These are phyloP conservation scores for Zasmidium cellare DNA, from an alignment of 2,329 filamentous ascomycete species.

Conservation along the genomic window DNA sequence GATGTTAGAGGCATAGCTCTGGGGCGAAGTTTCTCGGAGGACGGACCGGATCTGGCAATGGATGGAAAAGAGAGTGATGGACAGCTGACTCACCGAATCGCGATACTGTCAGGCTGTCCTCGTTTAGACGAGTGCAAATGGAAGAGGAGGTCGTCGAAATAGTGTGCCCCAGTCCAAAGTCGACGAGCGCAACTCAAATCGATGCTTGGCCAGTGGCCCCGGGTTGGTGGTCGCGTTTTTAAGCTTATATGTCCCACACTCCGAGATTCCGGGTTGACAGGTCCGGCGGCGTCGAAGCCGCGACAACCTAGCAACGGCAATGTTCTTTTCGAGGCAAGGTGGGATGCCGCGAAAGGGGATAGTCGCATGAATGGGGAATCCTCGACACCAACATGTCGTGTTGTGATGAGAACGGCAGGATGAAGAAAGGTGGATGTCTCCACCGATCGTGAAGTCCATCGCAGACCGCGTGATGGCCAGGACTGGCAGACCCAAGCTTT, in stretches of 20 bases:
- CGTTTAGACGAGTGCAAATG: not conserved
- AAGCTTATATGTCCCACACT: not conserved
- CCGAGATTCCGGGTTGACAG: slow-evolving; percentile 2
- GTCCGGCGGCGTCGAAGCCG: slow-evolving; percentile 1
- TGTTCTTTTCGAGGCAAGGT: not conserved
- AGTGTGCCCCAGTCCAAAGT: too few species aligned
- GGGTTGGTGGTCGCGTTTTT: not conserved
- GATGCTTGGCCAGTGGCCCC: not conserved
- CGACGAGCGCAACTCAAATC: not conserved
- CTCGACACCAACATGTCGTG: not conserved
- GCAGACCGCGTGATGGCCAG: too few species aligned
- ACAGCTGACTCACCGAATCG: not conserved
- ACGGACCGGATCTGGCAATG: not conserved
- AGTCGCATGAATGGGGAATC: not conserved
- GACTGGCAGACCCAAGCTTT: not conserved
- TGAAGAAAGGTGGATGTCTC: not conserved
- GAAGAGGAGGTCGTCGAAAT: too few species aligned
- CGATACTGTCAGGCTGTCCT: too few species aligned
- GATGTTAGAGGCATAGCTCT: not conserved
- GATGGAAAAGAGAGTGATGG: not conserved
- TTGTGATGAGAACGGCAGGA: not conserved
- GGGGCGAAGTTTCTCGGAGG: slow-evolving; percentile 2
- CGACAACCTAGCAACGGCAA: not conserved
- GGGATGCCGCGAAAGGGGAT: not conserved
- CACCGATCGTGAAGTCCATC: not conserved